A percentile compares a stretch with the other conserved stretches of the same genome.
These are phyloP conservation scores for Hibiscus syriacus DNA, from an alignment of 345 rosid genomes.

Conservation along the genomic window DNA sequence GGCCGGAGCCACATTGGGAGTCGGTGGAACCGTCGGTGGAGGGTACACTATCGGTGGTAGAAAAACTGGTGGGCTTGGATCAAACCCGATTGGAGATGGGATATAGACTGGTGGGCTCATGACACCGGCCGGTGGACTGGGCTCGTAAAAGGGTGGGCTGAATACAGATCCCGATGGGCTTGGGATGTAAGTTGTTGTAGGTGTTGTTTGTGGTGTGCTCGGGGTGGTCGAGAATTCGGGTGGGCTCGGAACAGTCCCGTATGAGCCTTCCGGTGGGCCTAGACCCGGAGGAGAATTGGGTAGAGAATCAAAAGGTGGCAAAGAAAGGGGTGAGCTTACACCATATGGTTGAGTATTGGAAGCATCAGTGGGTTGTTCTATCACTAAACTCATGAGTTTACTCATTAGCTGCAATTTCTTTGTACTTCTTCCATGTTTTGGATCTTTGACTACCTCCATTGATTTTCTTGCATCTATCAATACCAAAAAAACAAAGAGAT, in stretches of 20 bases:
- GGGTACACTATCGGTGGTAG: constrained; percentile 76
- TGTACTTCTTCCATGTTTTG: constrained; percentile 15
- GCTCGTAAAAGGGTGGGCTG: constrained; percentile 37
- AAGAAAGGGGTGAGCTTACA: constrained; percentile 47
- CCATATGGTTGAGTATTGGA: constrained; percentile 40
- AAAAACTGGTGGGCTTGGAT: constrained; percentile 37
- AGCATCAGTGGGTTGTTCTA: constrained; percentile 38
- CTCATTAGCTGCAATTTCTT: constrained; percentile 25
- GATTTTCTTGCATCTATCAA: constrained; percentile 33
- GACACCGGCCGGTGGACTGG: constrained; percentile 14
- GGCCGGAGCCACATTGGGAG: constrained; percentile 30
- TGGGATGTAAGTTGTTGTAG: constrained; percentile 22
- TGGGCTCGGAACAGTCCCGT: constrained; percentile 4
- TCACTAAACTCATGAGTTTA: constrained; percentile 38
- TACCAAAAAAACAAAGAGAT: not conserved
- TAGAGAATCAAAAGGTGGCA: constrained; percentile 54
- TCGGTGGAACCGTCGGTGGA: constrained; percentile 52
- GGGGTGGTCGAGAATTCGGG: not conserved
- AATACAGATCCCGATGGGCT: constrained; percentile 24
- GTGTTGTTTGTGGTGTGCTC: constrained; percentile 17
- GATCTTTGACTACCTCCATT: not conserved
- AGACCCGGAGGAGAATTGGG: constrained; percentile 34
- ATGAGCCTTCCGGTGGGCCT: constrained; percentile 45
- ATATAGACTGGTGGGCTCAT: constrained; percentile 37
- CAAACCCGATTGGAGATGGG: constrained; percentile 23